phyloP scores from a whole-genome alignment of 2,329 filamentous ascomycete species.

The Pyricularia sp. region DNA sequence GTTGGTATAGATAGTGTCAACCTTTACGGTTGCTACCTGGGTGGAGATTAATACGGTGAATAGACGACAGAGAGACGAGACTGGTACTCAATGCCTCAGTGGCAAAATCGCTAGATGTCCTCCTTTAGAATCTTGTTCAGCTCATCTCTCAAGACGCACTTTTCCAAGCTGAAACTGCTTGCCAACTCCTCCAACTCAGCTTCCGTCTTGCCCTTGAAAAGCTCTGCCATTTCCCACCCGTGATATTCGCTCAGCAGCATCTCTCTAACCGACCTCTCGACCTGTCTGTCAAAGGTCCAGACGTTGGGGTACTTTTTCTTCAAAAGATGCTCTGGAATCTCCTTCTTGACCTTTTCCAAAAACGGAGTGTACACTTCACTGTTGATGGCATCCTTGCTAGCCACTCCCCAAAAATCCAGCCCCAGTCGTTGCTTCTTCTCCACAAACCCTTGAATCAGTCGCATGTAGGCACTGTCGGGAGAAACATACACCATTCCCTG shows the following conservation, averaged over 20 bases:
- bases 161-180: conserved; percentile 36
- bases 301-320: conserved; percentile 32
- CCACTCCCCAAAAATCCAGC: conserved; percentile 38
- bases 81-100: background rate
- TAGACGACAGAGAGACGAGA: background rate
- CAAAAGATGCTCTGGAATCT: conserved; percentile 26
- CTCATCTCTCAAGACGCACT: conserved; percentile 35
- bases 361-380: conserved; percentile 23
- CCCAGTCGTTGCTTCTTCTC: conserved; percentile 38
- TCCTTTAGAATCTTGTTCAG: conserved; percentile 33
- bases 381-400: conserved; percentile 18
- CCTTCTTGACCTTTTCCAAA: conserved; percentile 26
- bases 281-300: conserved; percentile 37
- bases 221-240: conserved; percentile 38
- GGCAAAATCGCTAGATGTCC: background rate
- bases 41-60: background rate
- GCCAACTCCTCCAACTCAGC: conserved; percentile 42
- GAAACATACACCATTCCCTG: conserved; percentile 37
- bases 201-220: conserved; percentile 36
- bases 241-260: conserved; percentile 33
- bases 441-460: conserved; percentile 33
- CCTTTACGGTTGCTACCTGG: background rate
- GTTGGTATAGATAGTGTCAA: background rate
- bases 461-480: conserved; percentile 30
- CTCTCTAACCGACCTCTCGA: conserved; percentile 29